Percentiles rank a stretch among this genome's conserved stretches.
Evolutionary conservation across 1,284 basidiomycete genomes (phyloP).

Genomic region (Ustilago cynodontis): DNA sequence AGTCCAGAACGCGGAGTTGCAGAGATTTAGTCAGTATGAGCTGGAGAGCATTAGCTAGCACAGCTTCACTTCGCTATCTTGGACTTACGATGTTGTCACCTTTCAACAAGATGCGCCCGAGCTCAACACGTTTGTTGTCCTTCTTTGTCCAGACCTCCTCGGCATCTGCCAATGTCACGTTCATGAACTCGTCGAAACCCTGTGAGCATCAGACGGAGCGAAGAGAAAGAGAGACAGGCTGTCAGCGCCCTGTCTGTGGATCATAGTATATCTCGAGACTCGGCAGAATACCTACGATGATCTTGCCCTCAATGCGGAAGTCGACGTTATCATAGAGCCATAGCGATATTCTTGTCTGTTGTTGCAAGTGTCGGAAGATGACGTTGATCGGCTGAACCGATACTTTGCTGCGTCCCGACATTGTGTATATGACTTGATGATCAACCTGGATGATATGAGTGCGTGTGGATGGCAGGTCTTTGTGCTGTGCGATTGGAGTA

Average conservation of each 20-base stretch:
- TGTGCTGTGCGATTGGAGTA: neutral
- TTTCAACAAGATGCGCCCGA: conserved; percentile 64
- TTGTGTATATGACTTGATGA: conserved; percentile 2
- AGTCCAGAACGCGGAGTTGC: neutral
- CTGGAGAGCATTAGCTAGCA: neutral
- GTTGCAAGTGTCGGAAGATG: conserved; percentile 97
- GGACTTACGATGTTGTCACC: conserved; percentile 65
- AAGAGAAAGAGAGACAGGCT: neutral
- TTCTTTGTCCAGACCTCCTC: conserved; percentile 80
- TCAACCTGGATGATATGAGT: neutral
- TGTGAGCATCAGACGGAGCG: conserved; percentile 6
- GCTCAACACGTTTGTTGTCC: conserved; percentile 59
- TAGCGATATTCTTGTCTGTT: conserved; percentile 88
- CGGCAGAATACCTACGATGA: conserved; percentile 74
- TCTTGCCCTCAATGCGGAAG: conserved; percentile 95
- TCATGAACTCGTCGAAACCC: conserved; percentile 99
- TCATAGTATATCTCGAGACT: neutral
- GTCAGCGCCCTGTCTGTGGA: neutral
- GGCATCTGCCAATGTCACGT: conserved; percentile 95
- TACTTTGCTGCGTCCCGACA: conserved; percentile 58
- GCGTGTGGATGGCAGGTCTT: neutral
- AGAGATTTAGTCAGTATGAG: neutral
- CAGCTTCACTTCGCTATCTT: neutral
- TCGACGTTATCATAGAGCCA: conserved; percentile 99
- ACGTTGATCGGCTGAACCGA: conserved; percentile 77